These are phyloP conservation scores for Pulveroboletus sp. DNA, from an alignment of 768 basidiomycete genomes.

Conservation along the genomic window DNA sequence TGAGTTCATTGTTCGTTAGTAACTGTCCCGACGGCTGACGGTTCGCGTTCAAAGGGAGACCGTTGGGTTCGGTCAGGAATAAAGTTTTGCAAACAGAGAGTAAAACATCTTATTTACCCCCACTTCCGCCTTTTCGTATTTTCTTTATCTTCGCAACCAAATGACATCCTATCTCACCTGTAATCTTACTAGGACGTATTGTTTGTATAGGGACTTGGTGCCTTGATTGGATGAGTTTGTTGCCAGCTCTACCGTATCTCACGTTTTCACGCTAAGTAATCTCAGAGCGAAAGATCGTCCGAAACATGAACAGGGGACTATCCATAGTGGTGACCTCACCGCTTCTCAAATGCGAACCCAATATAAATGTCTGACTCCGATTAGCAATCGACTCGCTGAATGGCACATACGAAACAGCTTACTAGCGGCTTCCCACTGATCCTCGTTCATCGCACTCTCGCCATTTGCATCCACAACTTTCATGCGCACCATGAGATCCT, in stretches of 20 bases:
- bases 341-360: constrained; percentile 87
- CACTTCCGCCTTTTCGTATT: not conserved
- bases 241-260: constrained; percentile 2
- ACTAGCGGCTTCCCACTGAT: constrained; percentile 99
- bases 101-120: constrained; percentile 14
- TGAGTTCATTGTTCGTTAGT: constrained; percentile 39
- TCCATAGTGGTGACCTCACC: constrained; percentile 17
- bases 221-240: not conserved
- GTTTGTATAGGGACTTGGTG: constrained; percentile 1
- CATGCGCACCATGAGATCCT: constrained; percentile 83
- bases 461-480: constrained; percentile 83
- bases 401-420: constrained; percentile 32
- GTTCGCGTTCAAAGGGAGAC: constrained; percentile 59
- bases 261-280: not conserved
- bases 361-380: constrained; percentile 75
- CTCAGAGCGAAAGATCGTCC: constrained; percentile 4
- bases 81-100: constrained; percentile 22
- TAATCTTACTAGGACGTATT: constrained; percentile 28
- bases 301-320: not conserved
- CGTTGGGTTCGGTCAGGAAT: constrained; percentile 92
- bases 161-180: constrained; percentile 25
- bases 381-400: not conserved
- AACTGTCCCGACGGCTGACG: constrained; percentile 14
- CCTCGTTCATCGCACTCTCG: constrained; percentile 87
- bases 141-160: constrained; percentile 4